Conservation (phyloP, 2,329 filamentous ascomycete genomes). For the Trichoderma polysporum region DNA sequence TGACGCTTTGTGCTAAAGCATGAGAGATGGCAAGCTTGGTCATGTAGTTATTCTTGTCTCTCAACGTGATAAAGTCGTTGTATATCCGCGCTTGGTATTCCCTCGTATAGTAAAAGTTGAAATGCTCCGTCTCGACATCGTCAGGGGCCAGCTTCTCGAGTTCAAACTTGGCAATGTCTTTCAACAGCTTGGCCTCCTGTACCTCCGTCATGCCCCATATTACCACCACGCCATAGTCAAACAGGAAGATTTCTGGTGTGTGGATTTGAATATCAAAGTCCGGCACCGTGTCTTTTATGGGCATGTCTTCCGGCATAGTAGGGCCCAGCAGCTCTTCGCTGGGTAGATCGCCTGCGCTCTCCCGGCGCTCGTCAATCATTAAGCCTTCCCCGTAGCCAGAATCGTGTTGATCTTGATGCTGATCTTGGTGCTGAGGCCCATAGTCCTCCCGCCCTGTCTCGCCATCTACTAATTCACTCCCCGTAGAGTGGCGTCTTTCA, state of each 20-base stretch:
- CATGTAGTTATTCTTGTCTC: constrained; percentile 97
- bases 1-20: constrained; percentile 91
- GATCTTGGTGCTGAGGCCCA: constrained; percentile 56
- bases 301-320: constrained; percentile 36
- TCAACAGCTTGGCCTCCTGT: constrained; percentile 87
- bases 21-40: constrained; percentile 96
- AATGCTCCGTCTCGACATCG: constrained; percentile 92
- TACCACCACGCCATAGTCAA: constrained; percentile 95
- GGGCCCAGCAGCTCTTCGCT: constrained; percentile 39
- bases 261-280: constrained; percentile 88
- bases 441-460: constrained; percentile 51
- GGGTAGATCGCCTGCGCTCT: constrained; percentile 29
- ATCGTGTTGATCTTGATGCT: constrained; percentile 41
- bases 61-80: constrained; percentile 96
- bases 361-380: constrained; percentile 27
- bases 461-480: constrained; percentile 55
- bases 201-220: constrained; percentile 96
- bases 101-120: constrained; percentile 98
- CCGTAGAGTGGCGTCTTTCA: constrained; percentile 74
- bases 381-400: constrained; percentile 34
- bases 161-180: constrained; percentile 93
- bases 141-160: constrained; percentile 83
- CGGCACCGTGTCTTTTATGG: constrained; percentile 49
- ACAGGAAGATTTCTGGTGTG: constrained; percentile 92
- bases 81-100: constrained; percentile 99